Evolutionary conservation across 2,329 filamentous ascomycete genomes (phyloP).

Genomic region (Curvularia sp.): DNA sequence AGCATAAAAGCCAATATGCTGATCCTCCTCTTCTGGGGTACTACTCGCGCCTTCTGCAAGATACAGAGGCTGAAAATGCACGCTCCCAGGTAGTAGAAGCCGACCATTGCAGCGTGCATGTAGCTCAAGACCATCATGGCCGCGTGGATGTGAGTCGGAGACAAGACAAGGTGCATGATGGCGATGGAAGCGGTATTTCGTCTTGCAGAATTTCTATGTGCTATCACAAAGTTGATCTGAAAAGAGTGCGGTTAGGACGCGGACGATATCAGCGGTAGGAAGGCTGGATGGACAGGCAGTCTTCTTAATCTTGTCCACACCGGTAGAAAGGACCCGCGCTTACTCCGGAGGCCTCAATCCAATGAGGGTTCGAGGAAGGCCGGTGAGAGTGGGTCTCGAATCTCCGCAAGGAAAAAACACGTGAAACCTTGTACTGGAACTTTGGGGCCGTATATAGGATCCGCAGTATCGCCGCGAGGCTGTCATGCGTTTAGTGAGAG

Average conservation of each 20-base stretch:
- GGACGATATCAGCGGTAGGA: not conserved
- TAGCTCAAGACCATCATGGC: slow-evolving; percentile 43
- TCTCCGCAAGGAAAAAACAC: too few species aligned
- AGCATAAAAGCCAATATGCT: slow-evolving; percentile 25
- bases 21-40: slow-evolving; percentile 35
- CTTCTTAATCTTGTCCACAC: slow-evolving; percentile 6
- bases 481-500: not conserved
- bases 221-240: not conserved
- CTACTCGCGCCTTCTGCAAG: slow-evolving; percentile 39
- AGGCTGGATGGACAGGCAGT: not conserved
- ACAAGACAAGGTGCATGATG: slow-evolving; percentile 20
- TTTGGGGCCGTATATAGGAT: not conserved
- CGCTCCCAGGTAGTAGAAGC: slow-evolving; percentile 41
- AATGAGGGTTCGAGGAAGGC: slow-evolving; percentile 6
- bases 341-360: not conserved
- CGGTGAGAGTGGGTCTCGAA: slow-evolving; percentile 6
- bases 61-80: slow-evolving; percentile 37
- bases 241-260: not conserved
- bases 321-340: not conserved
- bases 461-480: not conserved
- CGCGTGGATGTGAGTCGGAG: slow-evolving; percentile 23
- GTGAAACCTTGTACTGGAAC: not conserved
- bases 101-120: slow-evolving; percentile 42
- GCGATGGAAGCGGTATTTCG: slow-evolving; percentile 3
- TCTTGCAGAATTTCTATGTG: slow-evolving; percentile 1